Base-by-base conservation (phyloP, 345 rosid genomes). In the Capsella bursapastoris region DNA sequence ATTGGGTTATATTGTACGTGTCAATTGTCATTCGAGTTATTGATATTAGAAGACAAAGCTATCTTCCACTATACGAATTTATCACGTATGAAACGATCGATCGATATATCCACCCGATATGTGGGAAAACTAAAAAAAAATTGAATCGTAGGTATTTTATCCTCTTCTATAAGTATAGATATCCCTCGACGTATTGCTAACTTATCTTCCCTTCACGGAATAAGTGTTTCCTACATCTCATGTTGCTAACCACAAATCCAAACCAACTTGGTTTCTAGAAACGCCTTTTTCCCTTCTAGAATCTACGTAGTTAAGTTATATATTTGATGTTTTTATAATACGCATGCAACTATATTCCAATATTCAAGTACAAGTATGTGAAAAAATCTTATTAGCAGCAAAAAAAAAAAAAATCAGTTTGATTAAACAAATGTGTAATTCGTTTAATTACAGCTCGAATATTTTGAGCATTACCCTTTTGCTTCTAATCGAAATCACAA, bases 41-140 rank as follows among this genome's bases (percentile, higher is more conserved):
- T 55, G 45, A 32, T 52, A 32, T 16, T 29, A 5, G n/a, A 53
- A 32, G 55, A 52, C 4, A 31, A 22, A 31, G 22, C 13, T 31
- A 4, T 6, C 41, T 2, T 43, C 22, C 15, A 43, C 28, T 12
- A 32, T 8, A 44, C 41, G 11, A 57, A 40, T 47, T 57, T 22
- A 16, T 57, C 57, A 73, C 48, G 71, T 18, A 45, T 73, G 25
- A 22, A 22, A 1, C 37, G 41, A 15, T 47, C 9, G 25, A 56
- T 47, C 16, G 37, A 32, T 53, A 0, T 11, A 32, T 5, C 37
- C 7, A 60, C 10, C 41, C 8, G 28, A 71, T 59, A 27, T 7
- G 22, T 47, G 67, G 25, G 25, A 22, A 22, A 40, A 37, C 37
- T 18, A 18, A 37, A 37, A 32, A 5, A 16, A 6, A 58, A 58